Percentiles rank a stretch among this genome's conserved stretches.
These are phyloP conservation scores for Claviceps lovelessii DNA, from an alignment of 2,329 filamentous ascomycete genomes.

Conservation along the genomic window DNA sequence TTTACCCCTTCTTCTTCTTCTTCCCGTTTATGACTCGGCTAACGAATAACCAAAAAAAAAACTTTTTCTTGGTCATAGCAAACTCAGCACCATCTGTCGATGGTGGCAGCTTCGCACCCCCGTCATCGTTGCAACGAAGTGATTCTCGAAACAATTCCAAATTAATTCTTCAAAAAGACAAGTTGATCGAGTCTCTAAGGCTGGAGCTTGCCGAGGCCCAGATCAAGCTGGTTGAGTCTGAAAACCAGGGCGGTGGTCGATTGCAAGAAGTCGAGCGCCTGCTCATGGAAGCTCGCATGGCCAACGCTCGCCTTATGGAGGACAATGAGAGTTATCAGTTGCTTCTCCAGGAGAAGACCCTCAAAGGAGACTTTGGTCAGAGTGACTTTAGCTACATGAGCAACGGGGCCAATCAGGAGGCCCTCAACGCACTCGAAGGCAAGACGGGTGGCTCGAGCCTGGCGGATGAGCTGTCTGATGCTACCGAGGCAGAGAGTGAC, in stretches of 20 bases:
- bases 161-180: slow-evolving; percentile 86
- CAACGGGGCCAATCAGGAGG: slow-evolving; percentile 45
- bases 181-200: slow-evolving; percentile 81
- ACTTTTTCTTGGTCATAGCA: slow-evolving; percentile 13
- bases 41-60: too few species aligned
- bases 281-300: slow-evolving; percentile 84
- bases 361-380: slow-evolving; percentile 83
- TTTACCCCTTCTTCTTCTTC: background rate
- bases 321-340: slow-evolving; percentile 98
- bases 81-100: slow-evolving; percentile 57
- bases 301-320: slow-evolving; percentile 91
- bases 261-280: slow-evolving; percentile 82
- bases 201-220: slow-evolving; percentile 89
- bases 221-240: slow-evolving; percentile 86
- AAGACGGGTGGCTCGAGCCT: slow-evolving; percentile 42
- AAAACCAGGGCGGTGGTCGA: slow-evolving; percentile 79
- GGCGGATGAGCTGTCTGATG: slow-evolving; percentile 76
- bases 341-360: slow-evolving; percentile 82
- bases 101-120: slow-evolving; percentile 69
- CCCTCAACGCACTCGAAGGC: slow-evolving; percentile 50
- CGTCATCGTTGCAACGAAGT: slow-evolving; percentile 70
- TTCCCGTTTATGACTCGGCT: too few species aligned
- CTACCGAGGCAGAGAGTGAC: slow-evolving; percentile 45
- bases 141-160: slow-evolving; percentile 83
- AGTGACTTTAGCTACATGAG: slow-evolving; percentile 63